Evolutionary conservation across 108 stramenopile genomes (phyloP).

Genomic region (Skeletonema tropicum): DNA sequence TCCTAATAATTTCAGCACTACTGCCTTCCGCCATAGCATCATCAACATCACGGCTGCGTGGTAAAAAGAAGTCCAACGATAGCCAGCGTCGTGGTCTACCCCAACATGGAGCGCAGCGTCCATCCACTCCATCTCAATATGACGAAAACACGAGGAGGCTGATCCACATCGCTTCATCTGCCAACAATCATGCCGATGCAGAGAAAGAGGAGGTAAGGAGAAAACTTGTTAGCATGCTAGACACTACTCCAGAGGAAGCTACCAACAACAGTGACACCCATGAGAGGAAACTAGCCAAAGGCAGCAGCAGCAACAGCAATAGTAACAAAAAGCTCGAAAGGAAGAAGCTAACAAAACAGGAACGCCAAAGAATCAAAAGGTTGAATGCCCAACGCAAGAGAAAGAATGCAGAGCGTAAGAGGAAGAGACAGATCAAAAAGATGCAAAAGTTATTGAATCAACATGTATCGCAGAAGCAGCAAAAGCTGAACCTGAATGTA

Average conservation of each 20-base stretch:
- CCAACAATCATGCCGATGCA: background rate
- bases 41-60: background rate
- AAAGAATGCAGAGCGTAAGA: background rate
- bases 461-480: background rate
- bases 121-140: background rate
- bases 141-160: background rate
- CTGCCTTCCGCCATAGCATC: background rate
- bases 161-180: background rate
- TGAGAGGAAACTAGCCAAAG: background rate
- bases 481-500: too few species aligned
- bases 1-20: background rate
- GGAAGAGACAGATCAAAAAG: background rate
- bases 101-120: background rate
- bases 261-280: background rate
- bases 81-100: background rate
- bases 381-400: background rate
- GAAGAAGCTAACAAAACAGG: background rate
- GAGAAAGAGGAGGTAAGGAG: constrained; percentile 4
- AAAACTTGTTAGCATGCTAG: background rate
- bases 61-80: background rate
- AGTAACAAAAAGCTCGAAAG: background rate
- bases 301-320: background rate
- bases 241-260: background rate
- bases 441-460: background rate
- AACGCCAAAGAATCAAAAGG: background rate